Percentiles rank a stretch among this genome's conserved stretches.
phyloP scores from a whole-genome alignment of 345 rosid species.

The Arabidopsis arenosa region DNA sequence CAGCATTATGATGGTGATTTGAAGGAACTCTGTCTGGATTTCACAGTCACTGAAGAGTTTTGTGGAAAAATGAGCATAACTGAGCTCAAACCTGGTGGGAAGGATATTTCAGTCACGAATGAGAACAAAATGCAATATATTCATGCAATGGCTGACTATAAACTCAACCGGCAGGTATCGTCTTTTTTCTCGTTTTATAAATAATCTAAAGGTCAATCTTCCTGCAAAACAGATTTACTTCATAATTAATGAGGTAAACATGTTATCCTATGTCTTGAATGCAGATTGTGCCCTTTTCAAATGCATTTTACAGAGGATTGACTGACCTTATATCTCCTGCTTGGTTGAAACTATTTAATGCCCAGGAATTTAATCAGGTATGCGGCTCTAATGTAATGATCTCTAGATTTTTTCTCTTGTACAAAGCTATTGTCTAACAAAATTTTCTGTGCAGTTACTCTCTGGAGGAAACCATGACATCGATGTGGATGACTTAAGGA shows the following conservation, averaged over 20 bases:
- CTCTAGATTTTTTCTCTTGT: background rate
- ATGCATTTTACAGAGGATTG: conserved; percentile 92
- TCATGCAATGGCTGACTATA: conserved; percentile 97
- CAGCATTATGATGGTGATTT: conserved; percentile 94
- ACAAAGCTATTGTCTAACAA: conserved; percentile 24
- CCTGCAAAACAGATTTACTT: background rate
- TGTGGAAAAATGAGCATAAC: conserved; percentile 72
- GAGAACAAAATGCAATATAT: conserved; percentile 98
- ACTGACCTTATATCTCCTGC: conserved; percentile 88
- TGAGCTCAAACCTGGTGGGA: conserved; percentile 92
- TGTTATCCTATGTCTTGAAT: conserved; percentile 39
- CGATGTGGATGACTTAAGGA: conserved; percentile 84
- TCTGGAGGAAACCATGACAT: conserved; percentile 96
- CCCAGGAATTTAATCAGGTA: conserved; percentile 97
- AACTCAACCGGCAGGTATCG: conserved; percentile 93
- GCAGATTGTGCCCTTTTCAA: conserved; percentile 93
- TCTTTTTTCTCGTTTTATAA: conserved; percentile 22
- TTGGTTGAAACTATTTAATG: conserved; percentile 94
- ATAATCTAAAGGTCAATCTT: conserved; percentile 16
- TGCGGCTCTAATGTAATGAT: conserved; percentile 12
- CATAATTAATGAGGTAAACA: conserved; percentile 16
- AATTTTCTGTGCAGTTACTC: conserved; percentile 66
- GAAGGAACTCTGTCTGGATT: conserved; percentile 87
- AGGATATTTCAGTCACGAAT: conserved; percentile 74
- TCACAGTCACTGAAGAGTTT: conserved; percentile 86